These are phyloP conservation scores for Huntiella moniliformis DNA, from an alignment of 2,329 filamentous ascomycete genomes.

Conservation along the genomic window DNA sequence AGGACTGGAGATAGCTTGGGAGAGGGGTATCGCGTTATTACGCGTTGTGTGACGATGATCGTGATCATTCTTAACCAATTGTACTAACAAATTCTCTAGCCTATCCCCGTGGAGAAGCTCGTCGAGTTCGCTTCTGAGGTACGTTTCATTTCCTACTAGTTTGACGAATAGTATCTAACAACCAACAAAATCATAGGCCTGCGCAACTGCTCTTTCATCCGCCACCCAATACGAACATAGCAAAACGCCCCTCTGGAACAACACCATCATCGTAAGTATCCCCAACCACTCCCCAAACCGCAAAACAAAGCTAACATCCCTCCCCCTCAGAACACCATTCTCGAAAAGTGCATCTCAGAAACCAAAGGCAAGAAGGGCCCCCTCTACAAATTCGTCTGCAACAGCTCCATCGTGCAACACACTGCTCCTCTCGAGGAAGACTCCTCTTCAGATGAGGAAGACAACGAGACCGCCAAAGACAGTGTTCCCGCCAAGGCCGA, in stretches of 20 bases:
- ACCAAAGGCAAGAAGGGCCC: constrained; percentile 33
- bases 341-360: constrained; percentile 60
- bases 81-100: constrained; percentile 28
- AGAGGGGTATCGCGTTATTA: no score
- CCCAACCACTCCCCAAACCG: no score
- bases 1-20: no score
- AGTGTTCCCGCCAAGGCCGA: constrained; percentile 26
- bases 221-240: constrained; percentile 73
- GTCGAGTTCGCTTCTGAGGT: constrained; percentile 76
- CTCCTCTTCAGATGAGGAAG: constrained; percentile 41
- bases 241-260: constrained; percentile 77
- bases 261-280: constrained; percentile 63
- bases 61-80: no score
- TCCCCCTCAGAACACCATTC: constrained; percentile 47
- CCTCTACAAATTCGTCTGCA: constrained; percentile 83
- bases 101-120: constrained; percentile 56
- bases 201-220: constrained; percentile 54
- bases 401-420: constrained; percentile 97
- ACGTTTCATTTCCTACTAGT: constrained; percentile 19
- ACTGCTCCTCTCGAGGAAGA: constrained; percentile 39
- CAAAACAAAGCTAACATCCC: neutral
- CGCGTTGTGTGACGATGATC: no score
- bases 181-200: constrained; percentile 41
- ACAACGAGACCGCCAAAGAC: constrained; percentile 33
- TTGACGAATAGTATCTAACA: neutral